Percentiles rank a stretch among this genome's conserved stretches.
Evolutionary conservation across 371 early-diverging fungal species (phyloP).

Genomic region (Encephalitozoon intestinalis): DNA sequence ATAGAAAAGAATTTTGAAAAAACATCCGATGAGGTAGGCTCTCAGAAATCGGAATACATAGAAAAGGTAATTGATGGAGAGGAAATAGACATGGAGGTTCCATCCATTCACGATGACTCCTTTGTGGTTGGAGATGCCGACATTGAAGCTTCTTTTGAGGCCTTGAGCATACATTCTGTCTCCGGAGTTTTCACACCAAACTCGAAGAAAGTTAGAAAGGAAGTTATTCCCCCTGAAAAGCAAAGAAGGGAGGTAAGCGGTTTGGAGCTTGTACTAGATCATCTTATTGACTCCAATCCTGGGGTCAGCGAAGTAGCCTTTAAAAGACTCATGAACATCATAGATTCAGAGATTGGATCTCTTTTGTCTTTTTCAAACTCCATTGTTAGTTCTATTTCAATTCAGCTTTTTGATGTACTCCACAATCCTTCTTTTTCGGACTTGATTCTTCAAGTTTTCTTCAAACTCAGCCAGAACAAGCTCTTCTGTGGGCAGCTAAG

Average conservation of each 20-base stretch:
- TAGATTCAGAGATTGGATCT: background rate
- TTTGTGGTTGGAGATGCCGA: background rate
- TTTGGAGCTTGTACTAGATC: constrained; percentile 25
- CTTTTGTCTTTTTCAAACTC: constrained; percentile 37
- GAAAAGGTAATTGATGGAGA: background rate
- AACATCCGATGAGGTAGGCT: background rate
- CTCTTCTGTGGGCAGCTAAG: constrained; percentile 33
- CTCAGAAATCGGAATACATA: background rate
- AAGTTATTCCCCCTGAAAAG: background rate
- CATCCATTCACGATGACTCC: constrained; percentile 6
- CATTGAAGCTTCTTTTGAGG: constrained; percentile 23
- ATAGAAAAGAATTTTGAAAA: background rate
- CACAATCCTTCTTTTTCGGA: background rate
- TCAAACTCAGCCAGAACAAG: constrained; percentile 26
- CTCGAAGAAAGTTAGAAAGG: constrained; percentile 14
- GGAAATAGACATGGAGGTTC: background rate
- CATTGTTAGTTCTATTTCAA: constrained; percentile 35
- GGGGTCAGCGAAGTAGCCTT: constrained; percentile 19
- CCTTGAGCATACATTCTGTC: constrained; percentile 7
- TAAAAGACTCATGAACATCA: constrained; percentile 16
- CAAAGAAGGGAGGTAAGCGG: constrained; percentile 11
- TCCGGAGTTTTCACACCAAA: background rate
- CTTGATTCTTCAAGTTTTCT: constrained; percentile 17
- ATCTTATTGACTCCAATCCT: constrained; percentile 25
- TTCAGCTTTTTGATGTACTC: constrained; percentile 35